phyloP scores from a whole-genome alignment of 2,329 filamentous ascomycete species.

The Exophiala phaeomuriformis region DNA sequence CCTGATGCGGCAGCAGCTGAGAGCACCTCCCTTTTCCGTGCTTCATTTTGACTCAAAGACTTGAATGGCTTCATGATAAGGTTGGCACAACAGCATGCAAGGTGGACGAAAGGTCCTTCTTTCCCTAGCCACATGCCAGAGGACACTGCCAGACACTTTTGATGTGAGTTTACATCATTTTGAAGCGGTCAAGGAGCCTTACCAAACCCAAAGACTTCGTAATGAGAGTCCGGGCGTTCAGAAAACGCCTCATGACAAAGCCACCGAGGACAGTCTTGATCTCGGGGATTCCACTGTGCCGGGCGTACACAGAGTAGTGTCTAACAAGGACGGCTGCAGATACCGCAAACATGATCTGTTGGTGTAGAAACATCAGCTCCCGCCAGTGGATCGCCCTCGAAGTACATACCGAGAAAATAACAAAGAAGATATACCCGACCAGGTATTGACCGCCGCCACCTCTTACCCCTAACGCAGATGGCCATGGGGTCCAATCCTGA shows the following conservation, averaged over 20 bases:
- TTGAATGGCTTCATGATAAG: slow-evolving; percentile 84
- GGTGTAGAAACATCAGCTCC: not conserved
- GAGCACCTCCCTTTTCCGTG: slow-evolving; percentile 84
- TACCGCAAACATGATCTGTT: slow-evolving; percentile 66
- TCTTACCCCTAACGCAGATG: slow-evolving; percentile 60
- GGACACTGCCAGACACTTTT: slow-evolving; percentile 75
- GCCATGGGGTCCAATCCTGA: slow-evolving; percentile 81
- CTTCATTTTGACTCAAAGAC: slow-evolving; percentile 78
- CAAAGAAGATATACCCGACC: slow-evolving; percentile 79
- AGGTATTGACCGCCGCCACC: slow-evolving; percentile 67
- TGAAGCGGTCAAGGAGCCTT: slow-evolving; percentile 28
- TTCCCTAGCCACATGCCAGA: slow-evolving; percentile 96
- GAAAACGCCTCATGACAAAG: slow-evolving; percentile 81
- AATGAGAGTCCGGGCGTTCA: slow-evolving; percentile 79
- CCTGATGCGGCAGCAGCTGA: slow-evolving; percentile 88
- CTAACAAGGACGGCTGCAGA: slow-evolving; percentile 72
- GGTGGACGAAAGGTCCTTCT: slow-evolving; percentile 89
- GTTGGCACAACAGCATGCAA: slow-evolving; percentile 93
- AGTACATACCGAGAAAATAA: slow-evolving; percentile 66
- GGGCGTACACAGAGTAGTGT: slow-evolving; percentile 78
- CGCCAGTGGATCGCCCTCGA: slow-evolving; percentile 19
- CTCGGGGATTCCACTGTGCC: slow-evolving; percentile 92
- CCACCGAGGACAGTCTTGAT: slow-evolving; percentile 94
- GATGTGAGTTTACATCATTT: slow-evolving; percentile 27
- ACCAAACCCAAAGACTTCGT: slow-evolving; percentile 87